Base-by-base conservation (phyloP, 2,329 filamentous ascomycete genomes). In the Penicillium fuscoglaucum region DNA sequence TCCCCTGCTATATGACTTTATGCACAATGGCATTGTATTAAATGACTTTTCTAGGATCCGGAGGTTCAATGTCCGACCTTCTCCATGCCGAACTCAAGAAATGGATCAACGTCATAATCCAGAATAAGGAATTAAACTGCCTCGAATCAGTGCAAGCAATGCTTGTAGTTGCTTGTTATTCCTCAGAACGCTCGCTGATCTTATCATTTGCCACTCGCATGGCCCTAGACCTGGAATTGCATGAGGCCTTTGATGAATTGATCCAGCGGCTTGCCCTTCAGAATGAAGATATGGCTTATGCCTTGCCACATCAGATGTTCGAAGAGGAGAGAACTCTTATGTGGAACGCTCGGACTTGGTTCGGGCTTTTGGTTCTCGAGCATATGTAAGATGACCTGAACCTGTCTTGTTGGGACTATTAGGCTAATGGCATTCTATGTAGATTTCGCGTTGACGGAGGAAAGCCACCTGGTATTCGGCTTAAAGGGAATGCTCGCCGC, bases 81-180 rank as follows among this genome's bases (percentile, higher is more conserved):
- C 68, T 81, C 7, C 73, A 78, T 47, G 74, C 77, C 6, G 76
- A 80, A 46, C 72, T 78, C 5, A 78, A 78, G 58, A 71, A 73
- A 48, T 76, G 74, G 65, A 79, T 83, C 9, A 79, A 79, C 37
- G 68, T 79, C 0, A 74, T 82, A 3, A 76, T 81, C 17, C 72
- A 78, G 40, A 75, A 71, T 28, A 72, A 72, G 4, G 69, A 69
- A 2, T 58, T 75, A 2, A 74, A 74, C 13, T 74, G 71, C 8
- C 53, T 84, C 0, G 83, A 84, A 58, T 80, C 79, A 0, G 69
- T 84, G 0, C 82, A 85, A 56, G 81, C 82, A 4, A 71, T 85
- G 7, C 68, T 84, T 0, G 71, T 84, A 1, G 75, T 81, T 49
- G 81, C 82, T 0, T 82, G 80, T 55, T 85, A 84, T 60, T 79